Evolutionary conservation across 306 rosid species (phyloP), one percentile per base, ranked within the genome.

Genomic region (Gynostemma pentaphyllum): DNA sequence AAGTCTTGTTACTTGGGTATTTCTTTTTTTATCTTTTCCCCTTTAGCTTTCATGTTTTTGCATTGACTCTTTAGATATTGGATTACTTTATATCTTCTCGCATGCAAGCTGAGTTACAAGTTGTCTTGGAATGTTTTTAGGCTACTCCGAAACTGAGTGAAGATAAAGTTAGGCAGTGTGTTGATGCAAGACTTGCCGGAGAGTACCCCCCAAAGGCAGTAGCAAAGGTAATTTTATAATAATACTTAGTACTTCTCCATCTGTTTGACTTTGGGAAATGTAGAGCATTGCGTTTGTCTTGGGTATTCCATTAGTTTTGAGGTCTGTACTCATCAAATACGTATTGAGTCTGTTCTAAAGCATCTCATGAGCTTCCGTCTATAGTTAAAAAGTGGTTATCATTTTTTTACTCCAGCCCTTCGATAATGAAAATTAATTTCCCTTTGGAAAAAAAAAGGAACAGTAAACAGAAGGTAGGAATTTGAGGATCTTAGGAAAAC

Each of bases 111-210:
- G 47, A 64, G 29, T 64, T 28, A 28, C 50, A 3, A 14, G 22
- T 23, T 24, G 15, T 61, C 36, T 61, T 61, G 19, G 15, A 64
- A 64, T 47, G 14, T 16, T 45, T n/a, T 27, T 45, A 64, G 69
- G 69, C 69, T 32, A 46, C 56, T n/a, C 69, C 69, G 19, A 64
- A 64, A 19, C 44, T 64, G 27, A 44, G 69, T 64, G 69, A 64
- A 64, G 69, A 64, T 47, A 64, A 64, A 64, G 69, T 64, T 36
- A 64, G 56, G 45, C 69, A 64, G 28, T 64, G 69, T 46, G 69
- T 64, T 9, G 69, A 64, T 64, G 57, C 21, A 45, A 64, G 69
- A 39, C 69, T 64, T 45, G 69, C 56, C 4, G 69, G 69, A 47
- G 69, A 44, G 2, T 64, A 10, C 69, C 69, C 69, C 14, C 69